Base-by-base conservation (phyloP, 2,329 filamentous ascomycete species). In the Colletotrichum sp. region DNA sequence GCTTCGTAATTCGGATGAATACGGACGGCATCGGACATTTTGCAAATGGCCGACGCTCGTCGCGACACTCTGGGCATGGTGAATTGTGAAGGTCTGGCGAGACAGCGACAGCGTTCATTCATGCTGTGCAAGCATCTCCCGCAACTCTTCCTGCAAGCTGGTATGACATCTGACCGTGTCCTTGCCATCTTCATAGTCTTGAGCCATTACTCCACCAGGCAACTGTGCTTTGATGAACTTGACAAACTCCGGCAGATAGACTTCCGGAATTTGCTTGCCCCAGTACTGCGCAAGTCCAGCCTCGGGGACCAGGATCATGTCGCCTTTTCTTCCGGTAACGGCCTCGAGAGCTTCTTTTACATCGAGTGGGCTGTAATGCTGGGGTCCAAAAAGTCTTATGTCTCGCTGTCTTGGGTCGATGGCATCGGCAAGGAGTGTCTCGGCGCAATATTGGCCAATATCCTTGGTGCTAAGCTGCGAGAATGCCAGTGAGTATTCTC, bases 311-410 rank as follows among this genome's bases (percentile, higher is more conserved):
- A 78, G 75, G 1, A 75, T 66, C 7, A 84, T 22, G n/a, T 80
- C 73, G 6, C 78, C 75, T 22, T 78, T 71, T 62, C 81, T 83
- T 1, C 80, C 82, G 0, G 78, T 81, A 3, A 81, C 78, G 15
- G 79, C 77, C 8, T 84, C 82, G 5, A 83, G 72, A 0, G 79
- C 80, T 0, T 77, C 57, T 30, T 82, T 80, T 16, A 84, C 72
- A n/a, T 84, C 83, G 1, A 77, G n/a, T 6, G 82, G 44, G 36
- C 78, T 80, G 66, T 83, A 83, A 8, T 75, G 57, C 9, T 77
- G 78, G 2, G 83, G 83, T 0, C 83, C 83, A 22, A 80, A 83
- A 0, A 84, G 24, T 0, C 80, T 77, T 10, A 81, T 71, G 59
- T 13, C 79, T 62, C 2, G 79, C 77, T 26, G 68, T 75, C 1